Evolutionary conservation across 2,329 filamentous ascomycete genomes (phyloP).

Genomic region (Zalaria sp.): DNA sequence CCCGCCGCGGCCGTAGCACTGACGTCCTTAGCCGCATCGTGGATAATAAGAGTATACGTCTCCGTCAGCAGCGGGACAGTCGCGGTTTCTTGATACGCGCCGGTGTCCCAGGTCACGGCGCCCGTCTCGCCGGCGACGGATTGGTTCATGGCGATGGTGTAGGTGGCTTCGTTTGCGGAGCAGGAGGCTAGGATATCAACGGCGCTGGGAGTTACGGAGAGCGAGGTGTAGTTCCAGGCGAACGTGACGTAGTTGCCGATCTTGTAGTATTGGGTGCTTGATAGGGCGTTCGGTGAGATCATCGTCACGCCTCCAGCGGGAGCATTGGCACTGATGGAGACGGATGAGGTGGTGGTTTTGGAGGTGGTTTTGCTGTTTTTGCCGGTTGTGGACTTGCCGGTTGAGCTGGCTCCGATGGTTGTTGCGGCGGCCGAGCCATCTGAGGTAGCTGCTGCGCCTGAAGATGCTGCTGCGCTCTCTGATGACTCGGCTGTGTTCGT

Average conservation of each 20-base stretch:
- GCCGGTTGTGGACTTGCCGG: slow-evolving; percentile 6
- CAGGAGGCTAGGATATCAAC: slow-evolving; percentile 50
- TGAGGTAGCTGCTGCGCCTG: slow-evolving; percentile 9
- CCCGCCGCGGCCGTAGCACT: slow-evolving; percentile 39
- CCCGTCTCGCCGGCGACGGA: slow-evolving; percentile 30
- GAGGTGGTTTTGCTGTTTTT: slow-evolving; percentile 8
- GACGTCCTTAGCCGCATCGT: slow-evolving; percentile 41
- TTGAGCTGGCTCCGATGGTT: slow-evolving; percentile 1
- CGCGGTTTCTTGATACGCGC: slow-evolving; percentile 33
- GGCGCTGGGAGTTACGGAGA: slow-evolving; percentile 42
- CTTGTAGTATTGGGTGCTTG: slow-evolving; percentile 45
- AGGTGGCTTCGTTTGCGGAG: slow-evolving; percentile 42
- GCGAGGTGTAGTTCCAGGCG: slow-evolving; percentile 55
- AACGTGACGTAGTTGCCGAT: slow-evolving; percentile 45
- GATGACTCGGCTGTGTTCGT: slow-evolving; percentile 3
- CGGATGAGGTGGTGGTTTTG: slow-evolving; percentile 23
- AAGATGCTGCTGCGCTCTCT: slow-evolving; percentile 5
- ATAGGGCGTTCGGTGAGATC: slow-evolving; percentile 40
- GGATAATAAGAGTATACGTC: slow-evolving; percentile 49
- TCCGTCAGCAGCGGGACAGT: slow-evolving; percentile 40
- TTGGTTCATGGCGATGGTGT: slow-evolving; percentile 48
- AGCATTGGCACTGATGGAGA: slow-evolving; percentile 33
- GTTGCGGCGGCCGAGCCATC: slow-evolving; percentile 3
- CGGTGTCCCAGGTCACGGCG: slow-evolving; percentile 46
- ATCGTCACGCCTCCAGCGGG: slow-evolving; percentile 47